Evolutionary conservation across 116 monocot species (phyloP), one percentile per base, ranked within the genome.

Genomic region (Iris pallida): DNA sequence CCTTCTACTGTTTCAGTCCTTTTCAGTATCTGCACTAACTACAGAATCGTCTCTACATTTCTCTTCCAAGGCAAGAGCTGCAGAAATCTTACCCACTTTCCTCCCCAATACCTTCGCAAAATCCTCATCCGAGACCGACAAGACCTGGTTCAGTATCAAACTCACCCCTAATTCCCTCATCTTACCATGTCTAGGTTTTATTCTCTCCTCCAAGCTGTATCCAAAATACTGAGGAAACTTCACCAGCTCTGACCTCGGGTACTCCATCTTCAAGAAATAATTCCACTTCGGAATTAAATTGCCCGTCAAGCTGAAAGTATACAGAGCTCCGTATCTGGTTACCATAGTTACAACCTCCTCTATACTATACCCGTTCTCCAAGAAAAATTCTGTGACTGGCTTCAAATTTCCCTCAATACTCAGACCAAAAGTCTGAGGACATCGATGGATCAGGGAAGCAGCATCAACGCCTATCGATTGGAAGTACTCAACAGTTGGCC

Each of bases 201-300:
- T 90, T 68, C 98, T 79, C 63, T 64, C 70, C 73, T 82, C 82
- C 65, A 93, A 82, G 54, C 86, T 87, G 57, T 98, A 93, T 0
- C 93, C 85, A 75, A 93, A 98, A 61, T 86, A 98, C 7, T 98
- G 93, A 40, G 98, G 98, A 53, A 98, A 98, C 64, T 98, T 93
- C 13, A 93, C 78, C 15, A 98, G 85, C 73, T 98, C 98, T 7
- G 81, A 80, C 44, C 64, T 66, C 6, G 93, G 87, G 46, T 93
- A 98, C 7, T 76, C 85, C 88, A 82, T 90, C 5, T 79, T 83
- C 47, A 82, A 71, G 76, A 98, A 98, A 63, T 64, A 98, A 8
- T 90, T 70, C 90, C 93, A 98, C 68, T 98, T 98, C 3, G 98
- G 98, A 14, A 57, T 66, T 75, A 98, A 30, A 53, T 93, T 98